Conservation (phyloP, 495 filamentous ascomycete species). For the Trypethelium eluteriae region DNA sequence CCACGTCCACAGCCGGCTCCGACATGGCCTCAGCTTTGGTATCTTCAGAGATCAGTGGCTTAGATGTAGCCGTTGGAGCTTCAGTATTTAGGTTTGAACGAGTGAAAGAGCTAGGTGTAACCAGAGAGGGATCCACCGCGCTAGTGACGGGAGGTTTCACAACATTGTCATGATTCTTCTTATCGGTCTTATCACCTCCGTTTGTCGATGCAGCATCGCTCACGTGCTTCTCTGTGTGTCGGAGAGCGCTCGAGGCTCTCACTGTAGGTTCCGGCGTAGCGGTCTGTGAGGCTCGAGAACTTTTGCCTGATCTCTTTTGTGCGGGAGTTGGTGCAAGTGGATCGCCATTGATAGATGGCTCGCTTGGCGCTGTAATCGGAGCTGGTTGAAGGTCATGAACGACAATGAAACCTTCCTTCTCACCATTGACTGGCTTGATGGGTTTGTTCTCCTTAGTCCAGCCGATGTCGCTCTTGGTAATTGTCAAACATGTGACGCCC, state of each 20-base stretch:
- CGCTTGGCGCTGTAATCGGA: constrained; percentile 22
- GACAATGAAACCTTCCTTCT: constrained; percentile 53
- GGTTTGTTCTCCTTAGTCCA: constrained; percentile 84
- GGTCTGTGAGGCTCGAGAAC: constrained; percentile 40
- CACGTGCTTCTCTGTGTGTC: constrained; percentile 39
- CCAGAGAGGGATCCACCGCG: constrained; percentile 17
- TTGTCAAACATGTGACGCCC: constrained; percentile 75
- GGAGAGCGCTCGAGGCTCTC: constrained; percentile 28
- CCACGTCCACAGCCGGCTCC: constrained; percentile 11
- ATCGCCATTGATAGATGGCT: constrained; percentile 48
- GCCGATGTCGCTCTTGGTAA: constrained; percentile 81
- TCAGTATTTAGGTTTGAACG: not conserved
- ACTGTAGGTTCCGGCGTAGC: constrained; percentile 27
- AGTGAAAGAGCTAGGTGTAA: constrained; percentile 20
- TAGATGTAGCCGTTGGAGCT: not conserved
- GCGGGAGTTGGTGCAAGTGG: constrained; percentile 23
- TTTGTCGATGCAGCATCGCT: constrained; percentile 35
- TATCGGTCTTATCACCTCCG: constrained; percentile 41
- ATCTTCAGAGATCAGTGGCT: not conserved
- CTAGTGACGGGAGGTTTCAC: constrained; percentile 16
- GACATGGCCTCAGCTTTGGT: constrained; percentile 5
- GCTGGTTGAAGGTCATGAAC: constrained; percentile 45
- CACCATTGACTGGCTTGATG: constrained; percentile 63
- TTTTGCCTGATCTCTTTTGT: constrained; percentile 39
- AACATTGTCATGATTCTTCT: constrained; percentile 50